Evolutionary conservation across 306 rosid species (phyloP).

Genomic region (Cicer yamashitae): DNA sequence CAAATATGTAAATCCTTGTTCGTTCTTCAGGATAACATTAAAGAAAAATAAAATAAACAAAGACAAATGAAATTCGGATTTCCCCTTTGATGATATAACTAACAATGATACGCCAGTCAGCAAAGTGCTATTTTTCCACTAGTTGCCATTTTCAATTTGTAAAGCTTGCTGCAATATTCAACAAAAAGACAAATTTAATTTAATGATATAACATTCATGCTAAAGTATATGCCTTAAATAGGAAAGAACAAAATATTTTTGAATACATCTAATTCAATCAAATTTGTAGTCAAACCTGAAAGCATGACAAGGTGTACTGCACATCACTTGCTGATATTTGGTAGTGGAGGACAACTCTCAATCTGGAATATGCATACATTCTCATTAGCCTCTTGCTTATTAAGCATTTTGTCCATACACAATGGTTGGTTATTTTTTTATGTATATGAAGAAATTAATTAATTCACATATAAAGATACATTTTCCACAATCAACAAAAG

Average conservation of each 20-base stretch:
- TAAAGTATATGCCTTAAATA: neutral
- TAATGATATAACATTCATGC: slow-evolving; percentile 13
- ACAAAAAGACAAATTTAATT: slow-evolving; percentile 17
- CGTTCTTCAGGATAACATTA: slow-evolving; percentile 20
- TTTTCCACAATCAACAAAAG: too few species aligned
- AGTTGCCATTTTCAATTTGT: slow-evolving; percentile 59
- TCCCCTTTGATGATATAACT: neutral
- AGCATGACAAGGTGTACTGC: slow-evolving; percentile 75
- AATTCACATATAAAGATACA: too few species aligned
- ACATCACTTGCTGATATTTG: slow-evolving; percentile 78
- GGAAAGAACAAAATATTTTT: slow-evolving; percentile 22
- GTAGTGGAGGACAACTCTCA: slow-evolving; percentile 87
- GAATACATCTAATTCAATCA: slow-evolving; percentile 1
- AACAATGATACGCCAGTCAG: neutral
- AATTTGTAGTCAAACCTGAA: slow-evolving; percentile 62
- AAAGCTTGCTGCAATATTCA: slow-evolving; percentile 59
- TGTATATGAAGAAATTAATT: neutral
- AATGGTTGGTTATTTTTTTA: slow-evolving; percentile 6
- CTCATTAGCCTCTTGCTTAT: slow-evolving; percentile 25
- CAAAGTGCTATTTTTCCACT: slow-evolving; percentile 42
- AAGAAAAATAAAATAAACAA: slow-evolving; percentile 27
- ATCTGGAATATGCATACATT: slow-evolving; percentile 52
- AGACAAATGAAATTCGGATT: slow-evolving; percentile 36
- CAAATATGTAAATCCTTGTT: slow-evolving; percentile 2
- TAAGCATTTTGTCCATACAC: neutral